Evolutionary conservation across 1,284 basidiomycete genomes (phyloP).

Genomic region (Ustilago esculenta): DNA sequence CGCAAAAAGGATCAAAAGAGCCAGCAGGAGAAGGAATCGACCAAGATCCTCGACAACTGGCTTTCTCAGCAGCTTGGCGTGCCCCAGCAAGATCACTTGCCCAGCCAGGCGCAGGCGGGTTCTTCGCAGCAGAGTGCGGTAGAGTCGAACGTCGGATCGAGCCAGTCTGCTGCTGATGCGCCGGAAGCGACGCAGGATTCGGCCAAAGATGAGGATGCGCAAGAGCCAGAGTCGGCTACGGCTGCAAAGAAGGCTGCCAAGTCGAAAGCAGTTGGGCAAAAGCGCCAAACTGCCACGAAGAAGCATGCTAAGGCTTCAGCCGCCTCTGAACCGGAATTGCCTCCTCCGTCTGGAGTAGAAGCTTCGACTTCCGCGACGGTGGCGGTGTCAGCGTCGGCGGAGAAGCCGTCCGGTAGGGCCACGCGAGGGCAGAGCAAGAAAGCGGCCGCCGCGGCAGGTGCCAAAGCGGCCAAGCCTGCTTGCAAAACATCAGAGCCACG

Average conservation of each 20-base stretch:
- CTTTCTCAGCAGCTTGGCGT: conserved; percentile 17
- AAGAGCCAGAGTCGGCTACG: not conserved
- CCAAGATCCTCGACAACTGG: conserved; percentile 9
- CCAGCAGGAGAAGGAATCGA: conserved; percentile 23
- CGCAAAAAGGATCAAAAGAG: conserved; percentile 20
- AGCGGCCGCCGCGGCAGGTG: not conserved
- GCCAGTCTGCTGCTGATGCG: not conserved
- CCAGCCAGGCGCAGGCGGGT: conserved; percentile 8
- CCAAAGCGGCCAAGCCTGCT: conserved; percentile 1
- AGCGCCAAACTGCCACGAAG: conserved; percentile 8
- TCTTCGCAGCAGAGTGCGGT: conserved; percentile 2
- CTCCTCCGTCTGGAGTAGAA: conserved; percentile 30
- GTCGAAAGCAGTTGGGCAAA: conserved; percentile 5
- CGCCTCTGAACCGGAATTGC: conserved; percentile 12
- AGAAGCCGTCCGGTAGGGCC: conserved; percentile 8
- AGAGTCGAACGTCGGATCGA: not conserved
- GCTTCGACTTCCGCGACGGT: not conserved
- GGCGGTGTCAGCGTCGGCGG: not conserved
- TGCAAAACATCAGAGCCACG: conserved; percentile 4
- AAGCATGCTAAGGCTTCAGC: conserved; percentile 4
- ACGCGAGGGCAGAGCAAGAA: conserved; percentile 11
- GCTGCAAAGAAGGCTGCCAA: conserved; percentile 3
- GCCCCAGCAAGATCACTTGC: not conserved
- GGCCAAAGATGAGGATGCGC: not conserved
- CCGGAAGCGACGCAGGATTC: not conserved